These are phyloP conservation scores for Auxenochlorella protothecoides DNA, from an alignment of 139 green algal genomes.

Conservation along the genomic window DNA sequence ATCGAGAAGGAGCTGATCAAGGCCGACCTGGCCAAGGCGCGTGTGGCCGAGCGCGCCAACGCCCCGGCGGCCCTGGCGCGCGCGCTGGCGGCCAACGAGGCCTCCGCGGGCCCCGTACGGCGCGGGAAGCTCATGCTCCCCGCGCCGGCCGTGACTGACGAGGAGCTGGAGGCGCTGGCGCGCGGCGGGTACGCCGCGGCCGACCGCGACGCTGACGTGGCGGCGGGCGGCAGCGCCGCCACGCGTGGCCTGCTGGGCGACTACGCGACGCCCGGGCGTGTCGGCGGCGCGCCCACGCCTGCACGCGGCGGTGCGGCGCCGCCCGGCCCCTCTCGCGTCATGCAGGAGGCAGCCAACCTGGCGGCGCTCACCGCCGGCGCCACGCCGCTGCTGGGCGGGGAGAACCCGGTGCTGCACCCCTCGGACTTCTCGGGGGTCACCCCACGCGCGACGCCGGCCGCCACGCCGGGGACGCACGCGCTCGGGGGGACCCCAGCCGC, in stretches of 20 bases:
- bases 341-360: constrained; percentile 79
- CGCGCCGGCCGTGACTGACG: constrained; percentile 25
- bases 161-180: constrained; percentile 45
- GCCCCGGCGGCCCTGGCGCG: constrained; percentile 49
- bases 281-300: constrained; percentile 62
- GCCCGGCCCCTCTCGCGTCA: constrained; percentile 51
- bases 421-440: constrained; percentile 69
- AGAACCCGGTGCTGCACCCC: constrained; percentile 63
- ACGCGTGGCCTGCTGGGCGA: constrained; percentile 65
- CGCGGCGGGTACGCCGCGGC: too few relatives aligned
- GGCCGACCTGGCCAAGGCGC: constrained; percentile 63
- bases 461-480: constrained; percentile 27
- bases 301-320: constrained; percentile 26
- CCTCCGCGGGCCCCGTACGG: constrained; percentile 23
- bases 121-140: constrained; percentile 87
- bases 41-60: constrained; percentile 51
- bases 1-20: constrained; percentile 81
- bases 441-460: constrained; percentile 23
- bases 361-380: constrained; percentile 53
- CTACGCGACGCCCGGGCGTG: constrained; percentile 48
- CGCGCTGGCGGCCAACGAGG: constrained; percentile 57
- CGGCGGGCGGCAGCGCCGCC: constrained; percentile 55
- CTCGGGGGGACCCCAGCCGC: constrained; percentile 1
- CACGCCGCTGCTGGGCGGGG: constrained; percentile 84
- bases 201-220: background rate